phyloP scores from a whole-genome alignment of 176 grass and related monocot species.

The Thalia dealbata region DNA sequence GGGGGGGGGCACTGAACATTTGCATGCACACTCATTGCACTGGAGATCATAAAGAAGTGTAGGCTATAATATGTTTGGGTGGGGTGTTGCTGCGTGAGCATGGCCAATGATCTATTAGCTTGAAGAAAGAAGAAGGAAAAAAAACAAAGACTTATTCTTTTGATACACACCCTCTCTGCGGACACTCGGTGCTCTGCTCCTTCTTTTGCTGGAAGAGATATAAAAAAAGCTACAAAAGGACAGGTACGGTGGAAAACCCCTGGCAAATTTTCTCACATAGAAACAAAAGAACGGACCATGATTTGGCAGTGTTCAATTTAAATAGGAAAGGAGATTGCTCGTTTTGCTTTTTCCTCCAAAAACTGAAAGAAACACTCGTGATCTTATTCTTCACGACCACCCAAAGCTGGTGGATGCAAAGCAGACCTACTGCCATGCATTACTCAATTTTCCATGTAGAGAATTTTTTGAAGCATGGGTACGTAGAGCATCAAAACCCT shows the following conservation, averaged over 20 bases:
- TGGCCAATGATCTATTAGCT: not conserved
- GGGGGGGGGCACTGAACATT: not conserved
- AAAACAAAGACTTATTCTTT: too few species aligned
- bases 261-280: not conserved
- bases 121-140: too few species aligned
- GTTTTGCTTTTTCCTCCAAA: too few species aligned
- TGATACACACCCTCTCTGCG: slow-evolving; percentile 3
- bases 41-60: slow-evolving; percentile 13
- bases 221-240: slow-evolving; percentile 6
- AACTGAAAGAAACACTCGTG: too few species aligned
- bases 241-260: not conserved
- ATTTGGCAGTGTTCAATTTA: too few species aligned
- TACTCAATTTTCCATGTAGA: too few species aligned
- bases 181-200: not conserved
- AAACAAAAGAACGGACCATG: not conserved
- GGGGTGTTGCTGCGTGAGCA: slow-evolving; percentile 7
- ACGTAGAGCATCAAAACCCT: too few species aligned
- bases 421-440: too few species aligned
- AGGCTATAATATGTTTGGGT: slow-evolving; percentile 8
- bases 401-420: too few species aligned
- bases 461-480: too few species aligned
- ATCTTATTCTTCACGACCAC: too few species aligned
- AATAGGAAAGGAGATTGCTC: too few species aligned
- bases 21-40: slow-evolving; percentile 3
- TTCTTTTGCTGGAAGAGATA: not conserved